Base-by-base conservation (phyloP, 306 rosid genomes). In the Quercus wislizeni region DNA sequence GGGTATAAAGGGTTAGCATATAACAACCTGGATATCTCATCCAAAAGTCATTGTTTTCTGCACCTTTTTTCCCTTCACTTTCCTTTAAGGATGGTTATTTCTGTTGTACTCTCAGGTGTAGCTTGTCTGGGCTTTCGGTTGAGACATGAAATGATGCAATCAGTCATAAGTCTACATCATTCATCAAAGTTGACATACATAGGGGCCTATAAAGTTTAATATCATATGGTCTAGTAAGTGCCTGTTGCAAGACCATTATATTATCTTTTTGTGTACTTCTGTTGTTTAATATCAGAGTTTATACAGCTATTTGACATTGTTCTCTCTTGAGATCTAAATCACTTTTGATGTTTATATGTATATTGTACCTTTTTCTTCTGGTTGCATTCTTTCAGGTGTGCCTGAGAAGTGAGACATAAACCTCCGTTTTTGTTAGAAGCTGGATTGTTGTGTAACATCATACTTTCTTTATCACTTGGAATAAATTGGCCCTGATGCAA, bases 401-500 rank as follows among this genome's bases (percentile, higher is more conserved):
- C 54, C 74, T 71, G 33, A 38, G 73, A 73, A 55, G 77, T 63
- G 76, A 74, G 78, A 77, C 69, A 81, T 41, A 73, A 76, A 61
- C 56, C 80, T 21, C 76, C 75, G 59, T 41, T 67, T 71, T 31
- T 67, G 72, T 77, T 78, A 23, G 73, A 62, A 55, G 14, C 70
- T 78, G 61, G 72, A 74, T 71, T 52, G 75, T 62, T 27, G 31
- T 69, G 18, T 49, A 6, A 76, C 78, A 56, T 21, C 35, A 28
- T 67, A 18, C 17, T 21, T 30, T 55, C 72, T 27, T 62, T 65
- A 18, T 79, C 52, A 49, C 87, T 90, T 78, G 83, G 82, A 76
- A 76, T 56, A 85, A 31, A 71, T 79, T 77, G 78, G 73, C 79
- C 79, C 87, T 83, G 80, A 93, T 91, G 97, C 98, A 91, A 87